Conservation (phyloP, 805 yeast genomes). For the Candida sonorensis region DNA sequence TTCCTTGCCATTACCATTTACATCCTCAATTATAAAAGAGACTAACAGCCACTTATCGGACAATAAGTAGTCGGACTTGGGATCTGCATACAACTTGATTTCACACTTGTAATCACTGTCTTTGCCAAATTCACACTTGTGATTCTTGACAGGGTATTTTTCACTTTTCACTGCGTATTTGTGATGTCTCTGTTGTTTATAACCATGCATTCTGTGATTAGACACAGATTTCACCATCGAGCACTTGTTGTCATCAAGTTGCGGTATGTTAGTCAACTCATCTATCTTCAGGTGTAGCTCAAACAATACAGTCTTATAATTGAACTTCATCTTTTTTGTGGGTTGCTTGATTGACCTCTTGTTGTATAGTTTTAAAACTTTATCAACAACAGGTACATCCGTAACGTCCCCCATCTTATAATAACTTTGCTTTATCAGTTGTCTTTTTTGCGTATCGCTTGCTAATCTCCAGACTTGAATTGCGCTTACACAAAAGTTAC, state of each 20-base stretch:
- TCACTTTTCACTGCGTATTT: slow-evolving; percentile 33
- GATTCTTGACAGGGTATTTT: slow-evolving; percentile 38
- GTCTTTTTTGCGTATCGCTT: no score
- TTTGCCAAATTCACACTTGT: slow-evolving; percentile 42
- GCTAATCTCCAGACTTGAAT: no score
- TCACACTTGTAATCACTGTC: slow-evolving; percentile 18
- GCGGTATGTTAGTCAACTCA: slow-evolving; percentile 82
- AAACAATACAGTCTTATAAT: slow-evolving; percentile 36
- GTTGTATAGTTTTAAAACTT: no score
- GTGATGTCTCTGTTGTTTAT: slow-evolving; percentile 11
- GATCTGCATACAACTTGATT: slow-evolving; percentile 35
- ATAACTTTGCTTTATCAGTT: no score
- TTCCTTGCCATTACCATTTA: slow-evolving; percentile 30
- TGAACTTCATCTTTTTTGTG: slow-evolving; percentile 11
- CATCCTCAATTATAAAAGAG: slow-evolving; percentile 29
- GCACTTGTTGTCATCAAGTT: slow-evolving; percentile 55
- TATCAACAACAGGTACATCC: not conserved
- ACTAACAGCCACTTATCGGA: slow-evolving; percentile 37
- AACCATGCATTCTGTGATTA: slow-evolving; percentile 12
- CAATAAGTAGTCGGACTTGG: slow-evolving; percentile 28
- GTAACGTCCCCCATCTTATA: no score
- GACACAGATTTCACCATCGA: slow-evolving; percentile 38
- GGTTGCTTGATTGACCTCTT: no score
- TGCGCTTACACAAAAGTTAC: no score
- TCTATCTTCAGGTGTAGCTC: slow-evolving; percentile 49